Evolutionary conservation across 352 stramenopile genomes (phyloP), one percentile per base, ranked within the genome.

Genomic region (Phytophthora sp.): DNA sequence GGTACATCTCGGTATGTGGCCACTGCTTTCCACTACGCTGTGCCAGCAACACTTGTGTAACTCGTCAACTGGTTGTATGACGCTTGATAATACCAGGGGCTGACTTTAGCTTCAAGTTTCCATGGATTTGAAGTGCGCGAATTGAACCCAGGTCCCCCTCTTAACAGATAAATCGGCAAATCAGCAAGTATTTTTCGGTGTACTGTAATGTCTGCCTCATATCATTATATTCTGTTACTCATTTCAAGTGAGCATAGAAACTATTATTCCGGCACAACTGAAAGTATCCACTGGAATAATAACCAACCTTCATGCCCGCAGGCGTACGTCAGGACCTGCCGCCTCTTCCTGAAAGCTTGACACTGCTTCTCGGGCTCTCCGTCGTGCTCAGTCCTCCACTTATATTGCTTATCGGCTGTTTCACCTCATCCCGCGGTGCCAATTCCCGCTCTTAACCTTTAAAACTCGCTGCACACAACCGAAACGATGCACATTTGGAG

Each of bases 201-300:
- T 52, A 24, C 1, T 24, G 9, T 1, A 57, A 64, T 21, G 26
- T 31, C 16, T 58, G 36, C 16, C 16, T 4, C 47, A 46, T 66
- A 71, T 71, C 57, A 68, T 31, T n/a, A 3, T 27, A 7, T 5
- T 2, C 7, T 11, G 1, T 30, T 56, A 63, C 44, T 53, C 16
- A 57, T 42, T 15, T 44, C 13, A 39, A 44, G 29, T 69, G 16
- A 55, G 24, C 2, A 7, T 23, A 13, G 15, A 20, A 7, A 6
- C 36, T 41, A 67, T 67, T 24, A 63, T 71, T 66, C 7, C 46
- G 13, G 13, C 8, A 61, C 55, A 57, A 6, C 1, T 24, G 7
- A 58, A 56, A 72, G 50, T 68, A 72, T 72, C 57, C 58, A 63
- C 26, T 57, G n/a, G n/a, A n/a, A n/a, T n/a, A n/a, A n/a, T n/a